Evolutionary conservation across 306 rosid genomes (phyloP), one percentile per base, ranked within the genome.

Genomic region (Lathyrus oleraceus): DNA sequence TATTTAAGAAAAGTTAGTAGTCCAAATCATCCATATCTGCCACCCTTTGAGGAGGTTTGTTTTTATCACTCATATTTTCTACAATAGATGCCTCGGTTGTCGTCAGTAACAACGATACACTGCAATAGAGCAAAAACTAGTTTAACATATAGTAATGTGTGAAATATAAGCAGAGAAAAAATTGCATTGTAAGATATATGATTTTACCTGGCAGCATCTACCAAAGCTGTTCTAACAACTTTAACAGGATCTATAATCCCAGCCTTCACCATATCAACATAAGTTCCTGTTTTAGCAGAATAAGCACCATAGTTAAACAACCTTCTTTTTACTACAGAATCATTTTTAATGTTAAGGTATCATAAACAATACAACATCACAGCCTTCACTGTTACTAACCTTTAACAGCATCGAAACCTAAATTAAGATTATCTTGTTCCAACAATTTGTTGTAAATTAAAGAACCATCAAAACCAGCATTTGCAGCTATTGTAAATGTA

Each of bases 381-480:
- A 28, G 5, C 32, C 32, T 4, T 28, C 32, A 28, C 5, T 28
- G 57, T 27, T 52, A 71, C 85, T 43, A 48, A 90, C 98, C 98
- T 81, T 85, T 81, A 21, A 95, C 90, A 47, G 96, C 95, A 76
- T 90, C 95, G 65, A 79, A 90, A 60, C 97, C 97, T 20, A 79
- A 49, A 56, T 80, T 87, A 32, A 27, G 61, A 75, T 94, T 77
- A 63, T 87, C 90, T 73, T 94, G 97, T 80, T 94, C 98, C 75
- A 90, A 79, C 90, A 94, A 85, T 81, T 88, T 90, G 59, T 87
- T 91, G 11, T 86, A 61, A 61, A 94, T 77, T 83, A 88, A 45
- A 14, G 97, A 81, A 47, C 92, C 97, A 70, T 94, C 96, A 81
- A 67, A 88, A 74, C 97, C 97, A 58, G 96, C 97, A 82, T 5